Evolutionary conservation across 2,329 filamentous ascomycete genomes (phyloP).

Genomic region (Trichothecium sympodiale): DNA sequence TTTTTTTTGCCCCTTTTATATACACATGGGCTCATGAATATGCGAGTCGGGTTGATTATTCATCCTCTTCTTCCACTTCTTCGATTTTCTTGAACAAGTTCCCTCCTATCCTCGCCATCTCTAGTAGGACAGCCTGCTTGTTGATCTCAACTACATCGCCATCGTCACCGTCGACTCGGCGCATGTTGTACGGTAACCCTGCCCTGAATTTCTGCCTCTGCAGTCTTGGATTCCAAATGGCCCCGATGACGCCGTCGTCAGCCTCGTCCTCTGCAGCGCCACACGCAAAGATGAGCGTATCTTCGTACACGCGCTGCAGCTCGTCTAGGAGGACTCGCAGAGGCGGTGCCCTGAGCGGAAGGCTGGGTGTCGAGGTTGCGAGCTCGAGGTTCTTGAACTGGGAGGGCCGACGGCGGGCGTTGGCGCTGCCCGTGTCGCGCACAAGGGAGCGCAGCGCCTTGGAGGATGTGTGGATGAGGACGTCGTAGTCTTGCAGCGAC

Average conservation of each 20-base stretch:
- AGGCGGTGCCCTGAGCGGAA: slow-evolving; percentile 47
- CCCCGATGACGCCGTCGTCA: slow-evolving; percentile 42
- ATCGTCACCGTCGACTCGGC: slow-evolving; percentile 15
- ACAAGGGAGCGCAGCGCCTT: slow-evolving; percentile 34
- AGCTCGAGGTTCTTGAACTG: slow-evolving; percentile 75
- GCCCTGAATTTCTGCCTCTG: slow-evolving; percentile 54
- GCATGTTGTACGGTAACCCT: slow-evolving; percentile 54
- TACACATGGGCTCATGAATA: too few relatives aligned
- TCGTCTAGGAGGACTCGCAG: slow-evolving; percentile 54
- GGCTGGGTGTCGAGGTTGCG: slow-evolving; percentile 25
- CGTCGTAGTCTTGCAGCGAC: slow-evolving; percentile 68
- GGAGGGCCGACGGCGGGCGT: slow-evolving; percentile 25
- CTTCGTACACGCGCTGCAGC: slow-evolving; percentile 54
- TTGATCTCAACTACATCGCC: slow-evolving; percentile 51
- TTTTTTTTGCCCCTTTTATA: too few relatives aligned
- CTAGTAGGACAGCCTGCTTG: slow-evolving; percentile 53
- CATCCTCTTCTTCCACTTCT: slow-evolving; percentile 10
- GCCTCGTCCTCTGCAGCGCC: slow-evolving; percentile 23
- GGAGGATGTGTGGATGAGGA: slow-evolving; percentile 62
- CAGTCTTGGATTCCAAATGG: slow-evolving; percentile 46
- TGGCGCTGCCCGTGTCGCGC: slow-evolving; percentile 23
- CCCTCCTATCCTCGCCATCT: slow-evolving; percentile 59
- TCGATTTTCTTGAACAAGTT: slow-evolving; percentile 61
- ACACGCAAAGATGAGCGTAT: slow-evolving; percentile 67
- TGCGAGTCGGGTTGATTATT: too few relatives aligned